phyloP scores from a whole-genome alignment of 2,329 filamentous ascomycete species.

The Talaromyces sp. region DNA sequence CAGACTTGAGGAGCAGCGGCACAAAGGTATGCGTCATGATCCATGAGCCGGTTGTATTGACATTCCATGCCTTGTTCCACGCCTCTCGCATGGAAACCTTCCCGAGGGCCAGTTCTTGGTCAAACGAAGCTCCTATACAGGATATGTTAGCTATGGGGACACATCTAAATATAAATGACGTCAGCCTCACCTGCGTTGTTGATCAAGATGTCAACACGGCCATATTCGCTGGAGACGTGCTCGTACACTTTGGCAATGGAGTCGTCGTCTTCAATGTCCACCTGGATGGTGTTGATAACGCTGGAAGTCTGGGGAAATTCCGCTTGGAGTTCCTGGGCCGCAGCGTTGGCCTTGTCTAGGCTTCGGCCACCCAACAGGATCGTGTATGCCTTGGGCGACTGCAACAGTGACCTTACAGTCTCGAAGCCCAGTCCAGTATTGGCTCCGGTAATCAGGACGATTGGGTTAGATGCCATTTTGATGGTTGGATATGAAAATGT shows the following conservation, averaged over 20 bases:
- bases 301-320: constrained; percentile 40
- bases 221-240: constrained; percentile 37
- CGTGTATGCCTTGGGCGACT: constrained; percentile 45
- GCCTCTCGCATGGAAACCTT: constrained; percentile 27
- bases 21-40: constrained; percentile 45
- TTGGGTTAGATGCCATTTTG: neutral
- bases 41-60: constrained; percentile 49
- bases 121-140: constrained; percentile 1
- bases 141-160: neutral
- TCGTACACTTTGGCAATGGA: constrained; percentile 47
- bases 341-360: constrained; percentile 46
- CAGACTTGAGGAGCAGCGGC: constrained; percentile 46
- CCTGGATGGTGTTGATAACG: constrained; percentile 43
- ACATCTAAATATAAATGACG: neutral
- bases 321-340: constrained; percentile 37
- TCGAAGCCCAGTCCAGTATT: constrained; percentile 60
- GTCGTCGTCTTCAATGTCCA: constrained; percentile 51
- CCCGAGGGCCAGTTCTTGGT: neutral
- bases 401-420: constrained; percentile 49
- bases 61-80: constrained; percentile 45
- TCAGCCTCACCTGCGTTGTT: constrained; percentile 51
- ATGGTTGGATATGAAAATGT: neutral
- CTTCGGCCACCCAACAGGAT: constrained; percentile 54
- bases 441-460: constrained; percentile 55
- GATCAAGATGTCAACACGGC: constrained; percentile 48